Base-by-base conservation (phyloP, 768 basidiomycete genomes). In the Cystobasidium onofrii region DNA sequence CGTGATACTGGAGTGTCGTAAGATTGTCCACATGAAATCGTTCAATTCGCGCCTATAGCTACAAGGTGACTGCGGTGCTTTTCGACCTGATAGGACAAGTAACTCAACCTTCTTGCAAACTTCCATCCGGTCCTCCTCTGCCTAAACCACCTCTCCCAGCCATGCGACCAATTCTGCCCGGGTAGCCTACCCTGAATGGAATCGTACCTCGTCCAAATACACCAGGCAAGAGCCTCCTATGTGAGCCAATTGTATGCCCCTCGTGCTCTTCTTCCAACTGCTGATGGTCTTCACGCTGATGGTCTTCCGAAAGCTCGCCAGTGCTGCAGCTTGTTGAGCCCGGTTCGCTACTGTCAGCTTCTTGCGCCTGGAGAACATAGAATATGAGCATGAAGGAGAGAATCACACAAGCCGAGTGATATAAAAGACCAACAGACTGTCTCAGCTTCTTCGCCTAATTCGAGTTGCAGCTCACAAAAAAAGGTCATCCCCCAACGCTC, bases 131-230 rank as follows among this genome's bases (percentile, higher is more conserved):
- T n/a, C n/a, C n/a, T n/a, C 41, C 43, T 67, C 41, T 9, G 2
- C 46, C 57, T 4, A 10, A n/a, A 9, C 52, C 34, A 13, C 55
- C 31, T 57, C 54, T 27, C 15, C 25, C 52, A 23, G 44, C 41
- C 18, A 34, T 52, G 1, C n/a, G 20, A 9, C 27, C 54, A 17
- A 54, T 54, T 60, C 69, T 33, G 20, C 69, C 69, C 25, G 69
- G 46, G 25, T 34, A 71, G 6, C 69, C 69, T 33, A 71, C 33
- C n/a, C 69, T 55, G 69, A 71, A 71, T 31, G 69, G 69, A 9
- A 71, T 12, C 1, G 27, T 39, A 23, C 46, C 50, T 55, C 54
- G 25, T 18, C 50, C 50, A 23, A 36, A 27, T 20, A 34, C 34
- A 6, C 69, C 57, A 60, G 57, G 57, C 20, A 60, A 29, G 6